Evolutionary conservation across 495 filamentous ascomycete genomes (phyloP), one percentile per base, ranked within the genome.

Genomic region (Letharia lupina): DNA sequence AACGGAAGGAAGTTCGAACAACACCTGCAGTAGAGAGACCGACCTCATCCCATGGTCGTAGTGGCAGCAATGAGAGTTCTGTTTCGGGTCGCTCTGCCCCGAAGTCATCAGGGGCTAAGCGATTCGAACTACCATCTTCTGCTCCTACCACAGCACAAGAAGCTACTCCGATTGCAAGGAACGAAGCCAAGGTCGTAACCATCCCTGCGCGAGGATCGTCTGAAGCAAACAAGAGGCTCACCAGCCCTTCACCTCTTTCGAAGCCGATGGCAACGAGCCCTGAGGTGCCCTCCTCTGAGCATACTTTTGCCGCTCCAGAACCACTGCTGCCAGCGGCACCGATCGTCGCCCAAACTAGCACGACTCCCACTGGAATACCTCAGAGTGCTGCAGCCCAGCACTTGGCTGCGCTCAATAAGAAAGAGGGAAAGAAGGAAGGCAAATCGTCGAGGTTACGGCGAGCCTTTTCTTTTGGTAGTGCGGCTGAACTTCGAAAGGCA

Each of bases 381-480:
- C 74, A 80, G 61, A 95, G 89, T 65, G 84, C 89, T 54, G 93
- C 92, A 15, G 86, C 89, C 4, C 85, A 89, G 72, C 90, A 92
- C 59, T 81, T 96, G 48, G 83, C 88, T 13, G 91, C 91, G 13
- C 77, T 98, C 45, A 89, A 85, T 59, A 90, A 93, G 65, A 91
- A 87, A 69, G 87, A 87, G 42, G 76, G 80, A 2, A 85, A 83
- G 70, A 88, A 83, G 68, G 87, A 87, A 65, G 91, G 86, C 63
- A 93, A 96, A 77, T 95, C 95, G 65, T 92, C 89, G n/a, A 83
- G 93, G 61, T 78, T 99, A 58, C 83, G 94, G 65, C 85, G 94
- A 72, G 94, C 94, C 4, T 97, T 99, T 74, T 98, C 95, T 0
- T 99, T 99, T 76, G 93, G 94, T 28, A 97, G 95, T 73, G 90